Base-by-base conservation (phyloP, 768 basidiomycete genomes). In the Calocybe indica region DNA sequence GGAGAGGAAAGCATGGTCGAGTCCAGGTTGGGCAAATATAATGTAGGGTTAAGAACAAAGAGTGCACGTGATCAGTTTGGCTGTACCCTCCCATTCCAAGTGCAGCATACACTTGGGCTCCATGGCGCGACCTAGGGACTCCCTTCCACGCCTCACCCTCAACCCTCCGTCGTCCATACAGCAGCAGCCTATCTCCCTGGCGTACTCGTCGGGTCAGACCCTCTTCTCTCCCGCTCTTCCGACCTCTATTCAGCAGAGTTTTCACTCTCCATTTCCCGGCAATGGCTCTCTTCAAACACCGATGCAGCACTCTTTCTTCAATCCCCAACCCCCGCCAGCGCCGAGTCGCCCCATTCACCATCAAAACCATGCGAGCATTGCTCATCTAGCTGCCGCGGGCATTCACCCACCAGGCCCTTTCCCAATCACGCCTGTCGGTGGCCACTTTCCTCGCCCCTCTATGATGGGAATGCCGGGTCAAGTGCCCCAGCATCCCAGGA, bases 171-270 rank as follows among this genome's bases (percentile, higher is more conserved):
- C 83, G 56, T 68, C 63, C 59, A 62, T 75, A 54, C 85, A 82
- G 54, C 85, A 81, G 57, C 79, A 43, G 31, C 22, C 78, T 13
- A 59, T 66, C 49, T 59, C 56, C n/a, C 29, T 43, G 2, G 46
- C 42, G 32, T 72, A 72, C 49, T 70, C 66, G 32, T 47, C 45
- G 59, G 68, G 42, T 56, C 77, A 73, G 52, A 70, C 70, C 43
- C 63, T 84, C 54, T 87, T 73, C 62, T 85, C 86, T 5, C 84
- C 86, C 6, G 78, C 74, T 38, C 64, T 85, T 37, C 83, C 80
- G 33, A 79, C 83, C 0, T 68, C 76, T 44, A 53, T 83, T 15
- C 79, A 79, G 55, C 75, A 75, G 22, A 65, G 73, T 37, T 82
- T 79, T 64, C 80, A 78, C 52, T 78, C 82, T 0, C 62, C 74